Conservation (phyloP, 1,139 yeast genomes). For the Geotrichum fermentans region DNA sequence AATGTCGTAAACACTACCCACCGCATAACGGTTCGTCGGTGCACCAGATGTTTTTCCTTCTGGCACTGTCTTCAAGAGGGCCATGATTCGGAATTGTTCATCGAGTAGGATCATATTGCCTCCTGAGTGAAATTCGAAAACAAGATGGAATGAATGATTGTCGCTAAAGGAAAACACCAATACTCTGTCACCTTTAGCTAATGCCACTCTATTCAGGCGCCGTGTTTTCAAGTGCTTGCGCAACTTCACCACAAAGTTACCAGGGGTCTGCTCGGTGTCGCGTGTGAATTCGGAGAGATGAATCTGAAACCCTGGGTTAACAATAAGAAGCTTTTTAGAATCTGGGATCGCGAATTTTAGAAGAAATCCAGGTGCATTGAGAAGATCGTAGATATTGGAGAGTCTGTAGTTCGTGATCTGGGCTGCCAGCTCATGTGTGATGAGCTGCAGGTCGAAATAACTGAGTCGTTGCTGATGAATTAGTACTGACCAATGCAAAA, state of each 20-base stretch:
- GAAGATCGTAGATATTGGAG: slow-evolving; percentile 79
- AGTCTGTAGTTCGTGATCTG: slow-evolving; percentile 62
- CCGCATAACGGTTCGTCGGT: slow-evolving; percentile 22
- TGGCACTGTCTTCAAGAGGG: slow-evolving; percentile 39
- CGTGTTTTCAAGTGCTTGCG: slow-evolving; percentile 82
- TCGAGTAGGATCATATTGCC: slow-evolving; percentile 83
- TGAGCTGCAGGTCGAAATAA: slow-evolving; percentile 71
- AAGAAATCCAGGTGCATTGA: slow-evolving; percentile 67
- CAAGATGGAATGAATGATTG: slow-evolving; percentile 65
- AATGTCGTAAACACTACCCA: slow-evolving; percentile 25
- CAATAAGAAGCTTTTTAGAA: slow-evolving; percentile 64
- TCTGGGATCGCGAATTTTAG: slow-evolving; percentile 82
- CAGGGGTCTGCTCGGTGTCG: slow-evolving; percentile 74
- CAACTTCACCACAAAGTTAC: slow-evolving; percentile 77
- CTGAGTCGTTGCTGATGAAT: slow-evolving; percentile 69
- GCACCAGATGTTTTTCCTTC: slow-evolving; percentile 11
- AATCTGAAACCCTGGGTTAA: slow-evolving; percentile 82
- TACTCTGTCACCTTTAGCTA: slow-evolving; percentile 73
- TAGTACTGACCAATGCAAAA: not conserved
- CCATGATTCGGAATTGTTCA: slow-evolving; percentile 57
- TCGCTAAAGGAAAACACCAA: slow-evolving; percentile 78
- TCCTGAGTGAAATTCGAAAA: slow-evolving; percentile 88
- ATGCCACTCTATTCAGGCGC: slow-evolving; percentile 66
- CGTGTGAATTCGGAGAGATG: slow-evolving; percentile 79
- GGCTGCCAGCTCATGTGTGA: slow-evolving; percentile 58